Evolutionary conservation across 225 moss, liverwort and hornwort genomes (phyloP).

Genomic region (Neckera pumila): DNA sequence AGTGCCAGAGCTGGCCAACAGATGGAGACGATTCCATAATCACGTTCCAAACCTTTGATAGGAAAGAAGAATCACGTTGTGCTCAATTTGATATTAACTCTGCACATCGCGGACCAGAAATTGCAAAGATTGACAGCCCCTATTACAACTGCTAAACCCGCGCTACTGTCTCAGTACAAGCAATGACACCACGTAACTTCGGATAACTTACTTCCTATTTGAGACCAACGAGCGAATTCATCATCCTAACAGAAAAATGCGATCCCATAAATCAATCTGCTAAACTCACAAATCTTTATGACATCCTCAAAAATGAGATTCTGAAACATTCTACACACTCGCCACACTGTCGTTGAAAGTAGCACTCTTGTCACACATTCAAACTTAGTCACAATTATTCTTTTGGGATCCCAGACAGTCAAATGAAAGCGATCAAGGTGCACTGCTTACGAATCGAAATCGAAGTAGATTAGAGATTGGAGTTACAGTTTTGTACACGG

Average conservation of each 20-base stretch:
- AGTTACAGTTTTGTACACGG: constrained; percentile 55
- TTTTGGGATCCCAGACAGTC: neutral
- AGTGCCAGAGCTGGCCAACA: neutral
- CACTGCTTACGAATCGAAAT: neutral
- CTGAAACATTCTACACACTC: neutral
- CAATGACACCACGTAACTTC: neutral
- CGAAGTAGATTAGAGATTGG: neutral
- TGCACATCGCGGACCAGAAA: neutral
- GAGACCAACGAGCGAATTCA: neutral
- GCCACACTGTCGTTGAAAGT: neutral
- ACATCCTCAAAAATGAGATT: neutral
- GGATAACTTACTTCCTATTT: neutral
- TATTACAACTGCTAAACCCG: neutral
- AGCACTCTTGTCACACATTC: neutral
- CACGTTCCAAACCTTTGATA: neutral
- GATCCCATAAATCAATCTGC: neutral
- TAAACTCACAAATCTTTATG: too few relatives aligned
- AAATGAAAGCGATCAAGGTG: neutral
- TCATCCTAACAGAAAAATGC: neutral
- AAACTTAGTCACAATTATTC: neutral
- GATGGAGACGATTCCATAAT: neutral
- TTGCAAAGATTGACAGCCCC: neutral
- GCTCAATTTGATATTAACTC: neutral
- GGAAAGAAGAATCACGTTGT: neutral
- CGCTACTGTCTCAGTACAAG: neutral